phyloP scores from a whole-genome alignment of 106 monocot genomes.

The Allium cepa region DNA sequence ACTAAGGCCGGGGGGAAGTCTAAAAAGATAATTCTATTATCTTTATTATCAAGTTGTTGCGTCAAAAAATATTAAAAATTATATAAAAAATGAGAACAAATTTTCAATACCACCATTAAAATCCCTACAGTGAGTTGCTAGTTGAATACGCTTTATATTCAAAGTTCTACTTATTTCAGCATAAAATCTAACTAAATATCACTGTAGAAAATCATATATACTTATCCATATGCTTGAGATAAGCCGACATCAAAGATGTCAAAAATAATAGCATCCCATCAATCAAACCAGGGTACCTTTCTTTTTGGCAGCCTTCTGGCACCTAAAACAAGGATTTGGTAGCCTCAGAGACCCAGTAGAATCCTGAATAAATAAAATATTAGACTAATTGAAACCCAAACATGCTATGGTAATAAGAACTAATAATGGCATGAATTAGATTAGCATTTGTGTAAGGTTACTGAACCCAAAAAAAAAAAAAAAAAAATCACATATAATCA shows the following conservation, averaged over 20 bases:
- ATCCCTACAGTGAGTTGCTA: too few species aligned
- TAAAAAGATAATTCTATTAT: too few species aligned
- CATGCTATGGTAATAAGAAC: conserved; percentile 1
- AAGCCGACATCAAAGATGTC: conserved; percentile 17
- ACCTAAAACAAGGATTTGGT: conserved; percentile 59
- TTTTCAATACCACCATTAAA: too few species aligned
- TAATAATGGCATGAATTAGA: background rate
- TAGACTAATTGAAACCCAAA: conserved; percentile 45
- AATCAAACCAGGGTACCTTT: conserved; percentile 93
- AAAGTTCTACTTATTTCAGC: too few species aligned
- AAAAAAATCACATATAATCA: conserved; percentile 1
- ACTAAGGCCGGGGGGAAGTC: too few species aligned
- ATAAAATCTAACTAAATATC: too few species aligned
- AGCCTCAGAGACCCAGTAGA: conserved; percentile 47
- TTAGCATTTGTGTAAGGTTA: background rate
- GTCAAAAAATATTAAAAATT: too few species aligned
- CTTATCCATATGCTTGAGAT: too few species aligned
- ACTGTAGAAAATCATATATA: too few species aligned
- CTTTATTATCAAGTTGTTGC: too few species aligned
- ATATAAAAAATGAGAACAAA: too few species aligned
- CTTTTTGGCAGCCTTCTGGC: conserved; percentile 65
- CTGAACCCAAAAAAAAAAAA: background rate
- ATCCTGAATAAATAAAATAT: conserved; percentile 89
- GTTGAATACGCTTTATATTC: too few species aligned
- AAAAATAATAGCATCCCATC: conserved; percentile 44